Conservation (phyloP, 495 filamentous ascomycete genomes). For the Monascus purpureus region DNA sequence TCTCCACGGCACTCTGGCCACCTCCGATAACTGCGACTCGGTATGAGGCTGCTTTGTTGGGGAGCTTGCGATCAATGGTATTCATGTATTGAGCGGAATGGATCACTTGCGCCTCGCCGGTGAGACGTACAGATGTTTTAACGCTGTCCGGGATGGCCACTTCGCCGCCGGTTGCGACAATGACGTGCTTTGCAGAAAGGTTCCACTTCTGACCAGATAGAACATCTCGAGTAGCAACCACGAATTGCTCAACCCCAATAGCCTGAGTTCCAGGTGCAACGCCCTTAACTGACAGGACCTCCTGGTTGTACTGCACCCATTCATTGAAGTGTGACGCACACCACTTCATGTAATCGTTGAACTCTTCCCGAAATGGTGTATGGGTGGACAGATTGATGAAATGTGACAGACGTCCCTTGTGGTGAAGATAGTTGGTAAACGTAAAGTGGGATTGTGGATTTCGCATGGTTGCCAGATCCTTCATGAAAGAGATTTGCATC, state of each 20-base stretch:
- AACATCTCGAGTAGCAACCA: slow-evolving; percentile 37
- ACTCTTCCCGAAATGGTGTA: slow-evolving; percentile 73
- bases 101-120: slow-evolving; percentile 50
- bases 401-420: slow-evolving; percentile 61
- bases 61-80: slow-evolving; percentile 42
- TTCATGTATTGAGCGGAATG: slow-evolving; percentile 84
- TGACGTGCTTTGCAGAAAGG: slow-evolving; percentile 7
- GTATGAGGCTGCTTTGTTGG: slow-evolving; percentile 40
- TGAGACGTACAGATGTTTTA: slow-evolving; percentile 57
- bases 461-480: slow-evolving; percentile 81
- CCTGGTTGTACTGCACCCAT: slow-evolving; percentile 64
- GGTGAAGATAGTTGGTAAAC: slow-evolving; percentile 85
- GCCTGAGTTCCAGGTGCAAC: slow-evolving; percentile 17
- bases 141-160: slow-evolving; percentile 82
- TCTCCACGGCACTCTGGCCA: slow-evolving; percentile 89
- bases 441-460: slow-evolving; percentile 86
- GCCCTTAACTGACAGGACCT: slow-evolving; percentile 46
- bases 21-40: slow-evolving; percentile 74
- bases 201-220: slow-evolving; percentile 25
- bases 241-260: slow-evolving; percentile 36
- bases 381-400: slow-evolving; percentile 89
- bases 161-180: slow-evolving; percentile 51
- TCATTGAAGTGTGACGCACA: slow-evolving; percentile 71
- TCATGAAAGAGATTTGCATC: slow-evolving; percentile 98
- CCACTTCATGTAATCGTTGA: slow-evolving; percentile 91